A percentile compares a stretch with the other conserved stretches of the same genome.
Evolutionary conservation across 805 yeast species (phyloP).

Genomic region (Kodamaea laetipori): DNA sequence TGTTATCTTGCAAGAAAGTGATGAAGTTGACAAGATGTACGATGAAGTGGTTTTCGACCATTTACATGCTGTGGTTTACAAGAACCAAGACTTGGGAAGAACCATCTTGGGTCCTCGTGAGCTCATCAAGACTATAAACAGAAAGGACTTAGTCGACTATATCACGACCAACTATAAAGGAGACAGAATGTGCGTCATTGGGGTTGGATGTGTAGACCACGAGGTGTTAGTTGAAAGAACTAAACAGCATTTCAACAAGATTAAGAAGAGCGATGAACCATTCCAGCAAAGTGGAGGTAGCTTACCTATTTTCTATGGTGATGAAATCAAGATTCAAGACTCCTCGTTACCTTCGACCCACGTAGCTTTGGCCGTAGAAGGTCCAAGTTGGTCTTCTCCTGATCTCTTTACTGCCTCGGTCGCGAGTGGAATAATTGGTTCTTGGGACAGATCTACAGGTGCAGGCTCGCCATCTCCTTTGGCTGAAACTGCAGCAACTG

Average conservation of each 20-base stretch:
- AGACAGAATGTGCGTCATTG: slow-evolving; percentile 97
- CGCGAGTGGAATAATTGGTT: slow-evolving; percentile 95
- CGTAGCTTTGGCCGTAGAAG: slow-evolving; percentile 94
- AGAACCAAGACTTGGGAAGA: slow-evolving; percentile 90
- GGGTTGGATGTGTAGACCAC: slow-evolving; percentile 93
- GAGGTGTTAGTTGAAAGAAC: slow-evolving; percentile 79
- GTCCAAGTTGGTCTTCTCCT: slow-evolving; percentile 95
- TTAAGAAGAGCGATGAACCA: slow-evolving; percentile 60
- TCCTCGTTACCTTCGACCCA: slow-evolving; percentile 84
- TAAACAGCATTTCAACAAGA: slow-evolving; percentile 71
- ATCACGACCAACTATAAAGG: slow-evolving; percentile 88
- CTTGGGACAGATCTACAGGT: slow-evolving; percentile 94
- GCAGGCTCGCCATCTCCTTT: slow-evolving; percentile 86
- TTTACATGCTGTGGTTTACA: slow-evolving; percentile 88
- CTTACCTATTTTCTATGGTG: slow-evolving; percentile 78
- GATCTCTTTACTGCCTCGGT: slow-evolving; percentile 94
- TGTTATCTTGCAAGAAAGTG: slow-evolving; percentile 93
- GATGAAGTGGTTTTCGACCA: slow-evolving; percentile 98
- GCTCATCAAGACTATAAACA: slow-evolving; percentile 76
- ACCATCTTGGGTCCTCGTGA: slow-evolving; percentile 94
- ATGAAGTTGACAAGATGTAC: slow-evolving; percentile 97
- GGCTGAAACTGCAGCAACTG: slow-evolving; percentile 63
- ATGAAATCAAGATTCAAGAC: slow-evolving; percentile 83
- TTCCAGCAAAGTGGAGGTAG: slow-evolving; percentile 75
- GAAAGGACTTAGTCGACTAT: slow-evolving; percentile 75